Evolutionary conservation across 345 rosid genomes (phyloP), one percentile per base, ranked within the genome.

Genomic region (Eucalyptus sp.): DNA sequence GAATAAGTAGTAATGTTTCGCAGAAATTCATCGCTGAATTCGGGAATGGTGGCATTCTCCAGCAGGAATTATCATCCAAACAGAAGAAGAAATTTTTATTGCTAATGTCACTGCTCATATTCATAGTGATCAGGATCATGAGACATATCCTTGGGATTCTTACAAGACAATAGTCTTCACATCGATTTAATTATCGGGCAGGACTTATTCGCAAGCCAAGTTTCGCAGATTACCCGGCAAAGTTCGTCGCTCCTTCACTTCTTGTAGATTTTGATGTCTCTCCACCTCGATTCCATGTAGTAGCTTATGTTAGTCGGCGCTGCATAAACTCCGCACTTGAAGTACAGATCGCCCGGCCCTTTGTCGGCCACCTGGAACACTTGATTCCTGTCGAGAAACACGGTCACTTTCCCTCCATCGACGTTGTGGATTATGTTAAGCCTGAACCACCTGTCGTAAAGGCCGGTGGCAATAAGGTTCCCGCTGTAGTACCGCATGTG

Each of bases 251-350:
- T 0, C 25, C 64, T 52, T 86, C 64, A 86, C 43, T 91, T 91
- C 62, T 60, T 90, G 37, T 88, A 44, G 58, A 93, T 68, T 54
- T 87, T 89, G 52, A 92, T 89, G 29, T 87, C 88, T 44, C 76
- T 91, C 94, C 94, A 93, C 44, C 91, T 89, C 33, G 93, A 91
- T 84, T 92, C 91, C 94, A 91, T 92, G 87, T 87, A 89, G 86
- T 86, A 46, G 60, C 92, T 90, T 7, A 51, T 86, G 25, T 88
- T 88, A 5, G 60, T 44, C 27, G 86, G 90, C 4, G 91, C 88
- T n/a, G 49, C 87, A 88, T 93, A 92, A 3, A 92, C 93, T 12
- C 94, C 94, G 60, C 91, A 92, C 81, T 93, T 93, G 41, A 93
- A 91, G 71, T 86, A 87, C 87, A 89, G 93, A 25, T 88, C 51